Base-by-base conservation (phyloP, 768 basidiomycete genomes). In the Lactarius tabidus region DNA sequence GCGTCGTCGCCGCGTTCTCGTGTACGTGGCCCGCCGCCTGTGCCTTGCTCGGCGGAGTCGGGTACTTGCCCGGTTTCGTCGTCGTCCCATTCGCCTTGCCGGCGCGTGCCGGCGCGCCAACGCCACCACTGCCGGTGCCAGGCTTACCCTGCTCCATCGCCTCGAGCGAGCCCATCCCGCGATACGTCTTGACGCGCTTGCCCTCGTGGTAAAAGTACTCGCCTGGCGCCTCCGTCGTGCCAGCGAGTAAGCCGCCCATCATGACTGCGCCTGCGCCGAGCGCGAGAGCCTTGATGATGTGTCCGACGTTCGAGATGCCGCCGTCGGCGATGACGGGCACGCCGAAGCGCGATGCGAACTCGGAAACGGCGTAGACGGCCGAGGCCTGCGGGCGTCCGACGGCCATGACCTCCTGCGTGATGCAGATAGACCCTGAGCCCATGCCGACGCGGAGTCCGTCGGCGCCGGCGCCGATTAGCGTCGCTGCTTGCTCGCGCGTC, bases 201-300 rank as follows among this genome's bases (percentile, higher is more conserved):
- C 97, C 97, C 69, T 98, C 95, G 73, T 98, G 95, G 78, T 96
- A 99, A 76, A 97, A 98, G 81, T 97, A 99, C 79, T 98, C 95
- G 71, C 97, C 97, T 0, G 97, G 97, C 0, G 95, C 93, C 76
- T 99, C 96, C 67, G 93, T 88, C 39, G 97, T 98, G 35, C 96
- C 96, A 2, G 97, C 97, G 31, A 99, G 81, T 56, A 98, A 77
- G 10, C 93, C 89, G 53, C 97, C 97, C 97, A 99, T 98, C 97
- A 98, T 98, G 60, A 98, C 95, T 4, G 94, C 95, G 28, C 89
- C 88, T 3, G 96, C 97, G 59, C 97, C 97, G 17, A 98, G 84
- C 1, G 95, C 81, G 55, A 98, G 80, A 4, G 97, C 97, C 79
- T 99, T 99, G 74, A 98, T 94, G 70, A 98, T 90, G 75, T 99